phyloP scores from a whole-genome alignment of 2,329 filamentous ascomycete species.

The Bimuria novae-zelandiae region DNA sequence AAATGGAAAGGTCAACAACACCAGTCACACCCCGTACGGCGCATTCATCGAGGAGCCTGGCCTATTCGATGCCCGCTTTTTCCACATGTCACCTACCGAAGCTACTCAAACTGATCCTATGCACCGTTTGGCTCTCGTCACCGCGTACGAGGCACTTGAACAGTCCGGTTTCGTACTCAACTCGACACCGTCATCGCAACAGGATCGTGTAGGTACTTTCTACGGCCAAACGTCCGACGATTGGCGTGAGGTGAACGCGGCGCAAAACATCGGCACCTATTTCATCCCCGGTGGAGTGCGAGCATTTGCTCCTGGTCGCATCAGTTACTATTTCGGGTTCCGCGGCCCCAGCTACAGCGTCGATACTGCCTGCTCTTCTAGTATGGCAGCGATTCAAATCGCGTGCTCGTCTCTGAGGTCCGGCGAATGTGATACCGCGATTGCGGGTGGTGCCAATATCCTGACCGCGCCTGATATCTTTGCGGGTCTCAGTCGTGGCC shows the following conservation, averaged over 20 bases:
- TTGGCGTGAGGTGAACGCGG: conserved; percentile 24
- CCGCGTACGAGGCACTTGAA: conserved; percentile 31
- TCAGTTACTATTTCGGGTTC: conserved; percentile 42
- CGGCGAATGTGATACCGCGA: conserved; percentile 32
- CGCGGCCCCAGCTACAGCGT: conserved; percentile 49
- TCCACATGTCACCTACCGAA: conserved; percentile 37
- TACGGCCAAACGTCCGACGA: conserved; percentile 21
- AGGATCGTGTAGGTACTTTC: conserved; percentile 21
- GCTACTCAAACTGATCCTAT: conserved; percentile 30
- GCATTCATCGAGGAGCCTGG: conserved; percentile 31
- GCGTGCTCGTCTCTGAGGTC: conserved; percentile 33
- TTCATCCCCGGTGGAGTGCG: conserved; percentile 55
- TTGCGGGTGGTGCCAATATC: conserved; percentile 28
- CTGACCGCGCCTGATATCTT: conserved; percentile 36
- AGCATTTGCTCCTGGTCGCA: conserved; percentile 51
- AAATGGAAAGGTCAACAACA: conserved; percentile 19
- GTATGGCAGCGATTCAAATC: conserved; percentile 13
- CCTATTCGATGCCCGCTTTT: conserved; percentile 33
- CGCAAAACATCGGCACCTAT: conserved; percentile 19
- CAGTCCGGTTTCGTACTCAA: conserved; percentile 25
- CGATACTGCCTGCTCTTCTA: conserved; percentile 39
- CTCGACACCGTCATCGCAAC: conserved; percentile 21
- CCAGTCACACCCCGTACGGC: conserved; percentile 18
- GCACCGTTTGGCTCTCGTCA: conserved; percentile 28
- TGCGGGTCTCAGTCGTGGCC: conserved; percentile 23